Base-by-base conservation (phyloP, 305 asterid species). In the Caryopteris hybrid region DNA sequence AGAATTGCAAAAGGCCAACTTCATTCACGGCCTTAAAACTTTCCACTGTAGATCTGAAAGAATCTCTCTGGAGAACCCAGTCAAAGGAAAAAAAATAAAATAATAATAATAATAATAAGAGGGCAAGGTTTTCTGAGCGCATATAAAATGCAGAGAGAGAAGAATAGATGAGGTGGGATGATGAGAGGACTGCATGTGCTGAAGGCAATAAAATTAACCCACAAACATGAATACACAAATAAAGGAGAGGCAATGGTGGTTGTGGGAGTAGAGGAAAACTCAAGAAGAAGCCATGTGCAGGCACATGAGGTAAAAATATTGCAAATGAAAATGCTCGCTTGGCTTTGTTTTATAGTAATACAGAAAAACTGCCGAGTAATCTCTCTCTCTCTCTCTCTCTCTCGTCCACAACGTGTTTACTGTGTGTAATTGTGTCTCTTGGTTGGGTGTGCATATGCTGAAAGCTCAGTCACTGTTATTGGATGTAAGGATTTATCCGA, bases 221-320 rank as follows among this genome's bases (percentile, higher is more conserved):
- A 48, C 60, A 2, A 48, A 10, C 27, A 7, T 17, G 23, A 59
- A 48, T 20, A 16, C 6, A 5, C 33, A 25, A 41, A 20, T 17
- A 31, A 36, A 31, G 9, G 53, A 8, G 17, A 17, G 23, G 54
- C 12, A 21, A 18, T 34, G 1, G 33, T 47, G 33, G 56, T 48
- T 42, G 22, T 22, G 23, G 39, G 41, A 52, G 66, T 69, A 59
- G 27, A 63, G 79, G 75, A 68, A 72, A 25, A 82, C 73, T 75
- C 79, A 81, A 78, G 85, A 83, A 80, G 91, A 76, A 79, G 79
- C 91, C 91, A 86, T 84, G 96, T 84, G 96, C 87, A 8, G 56
- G n/a, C n/a, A n/a, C n/a, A n/a, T 68, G 34, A 76, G 74, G 81
- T 78, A 68, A 80, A 77, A 69, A 73, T 56, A 54, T 12, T 75